phyloP scores from a whole-genome alignment of 1,139 yeast species.

The Suhomyces bribrorum region DNA sequence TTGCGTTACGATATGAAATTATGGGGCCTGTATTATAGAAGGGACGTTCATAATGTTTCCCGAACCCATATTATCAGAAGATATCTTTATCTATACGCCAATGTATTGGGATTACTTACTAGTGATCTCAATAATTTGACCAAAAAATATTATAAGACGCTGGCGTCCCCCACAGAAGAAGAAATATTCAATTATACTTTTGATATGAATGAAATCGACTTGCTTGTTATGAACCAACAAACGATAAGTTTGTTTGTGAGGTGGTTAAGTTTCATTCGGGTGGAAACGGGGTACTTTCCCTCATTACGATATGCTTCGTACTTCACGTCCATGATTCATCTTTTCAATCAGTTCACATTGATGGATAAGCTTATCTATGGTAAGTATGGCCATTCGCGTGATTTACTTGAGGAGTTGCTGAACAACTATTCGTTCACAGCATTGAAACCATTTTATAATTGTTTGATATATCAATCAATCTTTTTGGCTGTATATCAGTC shows the following conservation, averaged over 20 bases:
- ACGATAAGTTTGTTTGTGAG: constrained; percentile 23
- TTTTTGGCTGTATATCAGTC: constrained; percentile 26
- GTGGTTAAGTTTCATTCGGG: constrained; percentile 35
- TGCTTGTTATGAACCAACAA: constrained; percentile 25
- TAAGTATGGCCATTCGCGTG: constrained; percentile 15
- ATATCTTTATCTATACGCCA: constrained; percentile 26
- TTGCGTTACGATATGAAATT: constrained; percentile 18
- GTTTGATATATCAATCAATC: constrained; percentile 25
- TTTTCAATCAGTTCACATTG: constrained; percentile 29
- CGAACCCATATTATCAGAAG: constrained; percentile 20
- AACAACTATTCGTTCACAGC: constrained; percentile 16
- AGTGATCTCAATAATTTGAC: constrained; percentile 9
- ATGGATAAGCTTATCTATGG: constrained; percentile 20
- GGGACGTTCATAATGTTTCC: constrained; percentile 18
- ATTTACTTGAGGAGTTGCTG: constrained; percentile 16
- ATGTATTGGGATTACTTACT: constrained; percentile 14
- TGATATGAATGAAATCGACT: constrained; percentile 15
- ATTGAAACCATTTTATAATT: constrained; percentile 23
- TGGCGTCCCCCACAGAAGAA: constrained; percentile 13
- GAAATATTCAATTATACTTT: constrained; percentile 3
- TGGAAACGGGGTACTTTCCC: constrained; percentile 37
- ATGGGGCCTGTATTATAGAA: constrained; percentile 31
- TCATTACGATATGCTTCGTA: constrained; percentile 32
- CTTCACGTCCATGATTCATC: constrained; percentile 27
- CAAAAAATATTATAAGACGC: constrained; percentile 7